These are phyloP conservation scores for Myriosclerotinia duriaeana DNA, from an alignment of 2,329 filamentous ascomycete species.

Conservation along the genomic window DNA sequence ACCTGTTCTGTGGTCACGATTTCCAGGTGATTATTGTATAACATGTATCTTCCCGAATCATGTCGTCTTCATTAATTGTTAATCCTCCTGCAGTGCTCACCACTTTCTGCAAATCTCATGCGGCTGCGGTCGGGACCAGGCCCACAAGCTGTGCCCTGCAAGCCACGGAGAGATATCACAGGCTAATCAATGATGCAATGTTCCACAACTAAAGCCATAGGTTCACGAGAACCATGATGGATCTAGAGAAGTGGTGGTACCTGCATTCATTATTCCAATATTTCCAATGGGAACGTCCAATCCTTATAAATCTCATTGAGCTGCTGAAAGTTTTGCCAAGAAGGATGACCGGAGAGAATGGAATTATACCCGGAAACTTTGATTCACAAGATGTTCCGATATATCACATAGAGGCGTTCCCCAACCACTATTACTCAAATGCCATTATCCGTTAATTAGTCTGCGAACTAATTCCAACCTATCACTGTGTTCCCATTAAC, in stretches of 20 bases:
- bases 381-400: constrained; percentile 11
- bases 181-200: constrained; percentile 2
- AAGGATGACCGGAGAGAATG: background rate
- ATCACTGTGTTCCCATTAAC: constrained; percentile 15
- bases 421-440: constrained; percentile 14
- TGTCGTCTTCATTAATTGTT: constrained; percentile 15
- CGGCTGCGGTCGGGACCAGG: constrained; percentile 12
- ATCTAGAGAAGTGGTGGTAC: constrained; percentile 13
- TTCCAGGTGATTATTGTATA: constrained; percentile 23
- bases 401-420: constrained; percentile 22
- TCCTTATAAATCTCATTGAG: constrained; percentile 17
- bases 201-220: constrained; percentile 7
- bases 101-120: constrained; percentile 14
- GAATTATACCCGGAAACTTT: background rate
- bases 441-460: constrained; percentile 21
- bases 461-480: constrained; percentile 10
- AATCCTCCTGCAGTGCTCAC: constrained; percentile 16
- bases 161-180: constrained; percentile 19
- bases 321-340: constrained; percentile 14
- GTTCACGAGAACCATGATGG: background rate
- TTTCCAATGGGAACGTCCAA: constrained; percentile 5
- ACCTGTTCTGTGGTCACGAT: constrained; percentile 12
- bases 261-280: constrained; percentile 17
- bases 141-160: constrained; percentile 19
- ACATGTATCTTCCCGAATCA: constrained; percentile 19